Evolutionary conservation across 2,329 filamentous ascomycete species (phyloP), one percentile per base, ranked within the genome.

Genomic region (Gyromitra esculenta): DNA sequence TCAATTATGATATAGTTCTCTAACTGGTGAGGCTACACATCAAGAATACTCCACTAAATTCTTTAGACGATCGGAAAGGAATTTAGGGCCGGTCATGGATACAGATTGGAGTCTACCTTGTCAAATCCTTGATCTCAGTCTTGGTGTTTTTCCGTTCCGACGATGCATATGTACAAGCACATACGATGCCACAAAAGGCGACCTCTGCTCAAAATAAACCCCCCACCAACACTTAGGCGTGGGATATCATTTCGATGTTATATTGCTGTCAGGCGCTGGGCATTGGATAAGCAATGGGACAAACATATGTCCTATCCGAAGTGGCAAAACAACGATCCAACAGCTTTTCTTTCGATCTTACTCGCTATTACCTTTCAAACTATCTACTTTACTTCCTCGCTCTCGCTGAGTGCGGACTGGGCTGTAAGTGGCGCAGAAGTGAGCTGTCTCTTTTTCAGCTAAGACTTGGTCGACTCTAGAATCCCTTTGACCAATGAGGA

Each of bases 361-460:
- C 64, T 75, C 39, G 57, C 50, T 69, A 52, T 71, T 59, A 54
- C 50, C 25, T 64, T 70, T 70, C 57, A 70, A 59, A 59, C 66
- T 59, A 31, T 54, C 62, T 69, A 52, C 37, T 64, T 48, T 69
- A 52, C 37, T 64, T 62, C 56, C 62, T 70, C 59, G 35, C 41
- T 64, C 41, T 39, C 56, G 60, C 59, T 68, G 74, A 66, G 39
- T 63, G 64, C 43, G 41, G 59, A 62, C 71, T 56, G 64, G 74
- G 50, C 50, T 72, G 59, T 43, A 72, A 75, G 64, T 54, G 71
- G 65, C 60, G 52, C 71, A 48, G 71, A 77, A 77, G 71, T 77
- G 75, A 77, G 75, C 75, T 77, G 72, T 77, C 75, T 77, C 71
- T 77, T 77, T 77, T 77, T 77, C 65, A 66, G 57, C 66, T 65